Conservation (phyloP, 306 rosid species). For the Luffa aegyptiaca region DNA sequence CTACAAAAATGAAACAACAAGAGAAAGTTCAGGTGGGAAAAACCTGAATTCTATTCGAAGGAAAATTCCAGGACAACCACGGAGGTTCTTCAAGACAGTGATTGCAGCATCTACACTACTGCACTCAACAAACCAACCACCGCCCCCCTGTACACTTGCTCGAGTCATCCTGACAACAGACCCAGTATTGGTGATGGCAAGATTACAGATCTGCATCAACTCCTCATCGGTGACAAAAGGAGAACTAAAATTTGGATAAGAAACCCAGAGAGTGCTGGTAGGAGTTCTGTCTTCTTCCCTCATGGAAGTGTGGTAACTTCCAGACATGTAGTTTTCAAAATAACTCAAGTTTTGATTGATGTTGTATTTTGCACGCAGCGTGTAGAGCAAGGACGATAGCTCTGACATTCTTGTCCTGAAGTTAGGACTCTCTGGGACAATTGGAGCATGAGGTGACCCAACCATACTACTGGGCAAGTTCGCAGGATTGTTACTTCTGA, state of each 20-base stretch:
- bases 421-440: slow-evolving; percentile 45
- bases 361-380: slow-evolving; percentile 47
- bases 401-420: slow-evolving; percentile 44
- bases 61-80: slow-evolving; percentile 61
- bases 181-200: slow-evolving; percentile 48
- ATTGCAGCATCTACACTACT: slow-evolving; percentile 55
- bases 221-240: slow-evolving; percentile 54
- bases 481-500: slow-evolving; percentile 32
- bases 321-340: slow-evolving; percentile 41
- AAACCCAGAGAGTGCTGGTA: slow-evolving; percentile 48
- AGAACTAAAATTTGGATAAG: slow-evolving; percentile 38
- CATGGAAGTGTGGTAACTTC: slow-evolving; percentile 29
- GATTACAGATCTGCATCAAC: slow-evolving; percentile 50
- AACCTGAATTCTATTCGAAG: slow-evolving; percentile 72
- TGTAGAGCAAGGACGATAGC: slow-evolving; percentile 40
- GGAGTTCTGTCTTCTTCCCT: slow-evolving; percentile 48
- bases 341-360: slow-evolving; percentile 39
- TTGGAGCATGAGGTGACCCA: slow-evolving; percentile 51
- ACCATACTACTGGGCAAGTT: slow-evolving; percentile 25
- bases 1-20: background rate
- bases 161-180: slow-evolving; percentile 51
- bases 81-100: slow-evolving; percentile 48
- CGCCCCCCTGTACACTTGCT: slow-evolving; percentile 44
- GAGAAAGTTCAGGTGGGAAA: background rate
- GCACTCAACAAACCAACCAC: slow-evolving; percentile 76